A percentile compares a stretch with the other conserved stretches of the same genome.
Conservation (phyloP, 495 filamentous ascomycete species). For the Neurospora hispaniola region DNA sequence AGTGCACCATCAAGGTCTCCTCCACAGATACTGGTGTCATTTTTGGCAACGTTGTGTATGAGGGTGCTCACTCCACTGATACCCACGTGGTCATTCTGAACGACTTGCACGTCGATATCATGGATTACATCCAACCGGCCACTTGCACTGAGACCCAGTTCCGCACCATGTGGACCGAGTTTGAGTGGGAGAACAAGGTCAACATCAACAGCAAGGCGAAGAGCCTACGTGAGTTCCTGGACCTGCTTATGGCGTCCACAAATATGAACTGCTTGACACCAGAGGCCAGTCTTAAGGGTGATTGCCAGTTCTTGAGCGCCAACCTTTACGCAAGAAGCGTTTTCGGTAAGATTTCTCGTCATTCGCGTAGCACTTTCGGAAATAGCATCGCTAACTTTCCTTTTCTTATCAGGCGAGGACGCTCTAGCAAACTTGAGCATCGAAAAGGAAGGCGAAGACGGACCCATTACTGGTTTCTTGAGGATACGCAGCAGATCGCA, state of each 20-base stretch:
- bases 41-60: constrained; percentile 98
- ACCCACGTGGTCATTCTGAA: constrained; percentile 97
- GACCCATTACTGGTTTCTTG: constrained; percentile 96
- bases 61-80: constrained; percentile 89
- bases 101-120: constrained; percentile 98
- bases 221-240: constrained; percentile 82
- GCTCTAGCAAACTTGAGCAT: constrained; percentile 96
- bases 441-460: constrained; percentile 92
- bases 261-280: constrained; percentile 98
- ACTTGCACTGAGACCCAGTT: constrained; percentile 97
- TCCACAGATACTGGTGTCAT: constrained; percentile 98
- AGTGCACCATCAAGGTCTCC: constrained; percentile 98
- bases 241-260: constrained; percentile 91
- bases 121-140: constrained; percentile 99
- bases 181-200: constrained; percentile 99
- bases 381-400: constrained; percentile 12
- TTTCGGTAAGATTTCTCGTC: constrained; percentile 67
- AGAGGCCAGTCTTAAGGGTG: constrained; percentile 90
- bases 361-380: neutral
- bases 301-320: constrained; percentile 95
- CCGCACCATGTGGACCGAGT: constrained; percentile 99
- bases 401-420: constrained; percentile 68
- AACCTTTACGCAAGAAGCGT: constrained; percentile 97
- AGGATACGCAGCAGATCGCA: constrained; percentile 96
- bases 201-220: constrained; percentile 98